Base-by-base conservation (phyloP, 2,329 filamentous ascomycete genomes). In the Aspergillus hiratsukae region DNA sequence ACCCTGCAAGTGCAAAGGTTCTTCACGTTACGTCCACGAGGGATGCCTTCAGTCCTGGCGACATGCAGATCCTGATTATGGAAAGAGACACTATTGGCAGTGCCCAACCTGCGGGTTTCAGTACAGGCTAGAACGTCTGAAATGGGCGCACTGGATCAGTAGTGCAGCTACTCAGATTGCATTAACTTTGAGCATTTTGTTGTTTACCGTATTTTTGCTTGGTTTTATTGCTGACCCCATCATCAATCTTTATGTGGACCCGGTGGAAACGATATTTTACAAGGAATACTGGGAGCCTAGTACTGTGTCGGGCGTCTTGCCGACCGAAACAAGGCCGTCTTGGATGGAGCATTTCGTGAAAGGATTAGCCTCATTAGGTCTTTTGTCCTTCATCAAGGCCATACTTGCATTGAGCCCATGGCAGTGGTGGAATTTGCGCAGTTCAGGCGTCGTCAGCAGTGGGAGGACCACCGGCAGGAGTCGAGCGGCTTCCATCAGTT, bases 211-310 rank as follows among this genome's bases (percentile, higher is more conserved):
- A 27, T 97, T 96, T 68, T 41, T 90, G 0, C 84, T 97, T 55
- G 94, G 94, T 45, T 97, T 97, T 67, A 76, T 97, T 62, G 93
- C 92, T 58, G 92, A 97, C 73, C 92, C 92, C 1, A 90, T 97
- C 58, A 87, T 97, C 72, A 90, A 91, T 65, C 77, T 96, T 28
- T 96, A 93, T 78, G 76, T 93, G 54, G 91, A 96, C 68, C 91
- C 91, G 0, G 75, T 85, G 55, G 84, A 86, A 51, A 84, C 83
- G 10, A 78, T 88, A 43, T 76, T 85, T 27, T 75, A 79, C 28
- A 76, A 73, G 69, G 68, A 71, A 49, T 72, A 64, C 59, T 75
- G 64, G 64, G 75, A 80, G 50, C 65, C 74, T 45, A 67, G 63
- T 37, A 65, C 58, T 49, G 75, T 74, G 43, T 58, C 75, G 66